Conservation (phyloP, 306 rosid genomes). For the Fragaria ananassa region DNA sequence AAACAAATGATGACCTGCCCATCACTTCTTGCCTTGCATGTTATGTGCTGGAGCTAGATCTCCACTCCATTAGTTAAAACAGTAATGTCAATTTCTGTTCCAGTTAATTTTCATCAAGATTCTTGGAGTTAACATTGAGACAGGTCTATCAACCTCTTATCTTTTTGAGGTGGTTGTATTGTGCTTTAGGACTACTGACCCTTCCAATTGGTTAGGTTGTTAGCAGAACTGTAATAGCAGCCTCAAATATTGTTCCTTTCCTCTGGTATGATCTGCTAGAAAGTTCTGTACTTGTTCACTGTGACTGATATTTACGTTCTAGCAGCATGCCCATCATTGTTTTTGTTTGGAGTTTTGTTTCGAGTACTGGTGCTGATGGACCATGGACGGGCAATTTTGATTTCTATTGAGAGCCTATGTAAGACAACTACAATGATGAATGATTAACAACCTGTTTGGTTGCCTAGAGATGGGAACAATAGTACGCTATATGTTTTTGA, state of each 20-base stretch:
- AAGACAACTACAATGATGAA: neutral
- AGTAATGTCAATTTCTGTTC: neutral
- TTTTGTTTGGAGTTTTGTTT: neutral
- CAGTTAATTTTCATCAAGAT: neutral
- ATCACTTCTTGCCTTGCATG: slow-evolving; percentile 1
- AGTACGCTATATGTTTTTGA: neutral
- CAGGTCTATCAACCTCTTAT: neutral
- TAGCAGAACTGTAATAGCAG: neutral
- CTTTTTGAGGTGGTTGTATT: neutral
- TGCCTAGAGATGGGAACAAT: neutral
- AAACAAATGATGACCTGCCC: neutral
- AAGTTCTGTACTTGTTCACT: neutral
- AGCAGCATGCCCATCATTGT: neutral
- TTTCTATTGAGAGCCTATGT: neutral
- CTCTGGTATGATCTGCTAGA: neutral
- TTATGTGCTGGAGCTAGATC: neutral
- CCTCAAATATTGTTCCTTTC: neutral
- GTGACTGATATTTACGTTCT: neutral
- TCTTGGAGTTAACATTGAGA: neutral
- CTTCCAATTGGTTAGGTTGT: neutral
- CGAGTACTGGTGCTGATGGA: neutral
- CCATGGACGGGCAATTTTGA: too few species aligned
- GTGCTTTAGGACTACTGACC: neutral
- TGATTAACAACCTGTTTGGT: neutral
- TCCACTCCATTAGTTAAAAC: neutral